A percentile compares a stretch with the other conserved stretches of the same genome.
Conservation (phyloP, 1,284 basidiomycete genomes). For the Ustilago bromivora region DNA sequence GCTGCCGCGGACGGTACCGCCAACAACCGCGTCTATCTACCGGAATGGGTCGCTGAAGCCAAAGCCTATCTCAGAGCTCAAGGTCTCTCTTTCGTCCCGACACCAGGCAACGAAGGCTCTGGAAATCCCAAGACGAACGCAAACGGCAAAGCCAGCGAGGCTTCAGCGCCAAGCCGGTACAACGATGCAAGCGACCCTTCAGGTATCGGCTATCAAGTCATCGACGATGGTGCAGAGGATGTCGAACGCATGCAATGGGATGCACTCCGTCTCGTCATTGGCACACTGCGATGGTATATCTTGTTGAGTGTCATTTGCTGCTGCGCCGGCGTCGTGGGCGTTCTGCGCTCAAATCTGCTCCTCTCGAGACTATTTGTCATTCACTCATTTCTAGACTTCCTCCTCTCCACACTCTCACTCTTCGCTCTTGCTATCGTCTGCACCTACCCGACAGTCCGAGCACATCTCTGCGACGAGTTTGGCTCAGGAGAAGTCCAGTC, state of each 20-base stretch:
- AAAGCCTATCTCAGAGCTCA: conserved; percentile 51
- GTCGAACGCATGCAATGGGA: conserved; percentile 55
- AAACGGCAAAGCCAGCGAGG: conserved; percentile 4
- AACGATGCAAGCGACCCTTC: conserved; percentile 6
- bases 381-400: conserved; percentile 58
- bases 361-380: conserved; percentile 55
- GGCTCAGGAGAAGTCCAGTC: conserved; percentile 43
- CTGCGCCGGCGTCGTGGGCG: conserved; percentile 48
- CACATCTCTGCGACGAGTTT: conserved; percentile 55
- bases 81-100: conserved; percentile 26
- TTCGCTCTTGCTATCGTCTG: conserved; percentile 48
- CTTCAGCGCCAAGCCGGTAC: conserved; percentile 5
- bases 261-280: conserved; percentile 43
- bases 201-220: conserved; percentile 1
- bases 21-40: conserved; percentile 23
- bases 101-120: neutral
- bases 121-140: neutral
- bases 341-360: conserved; percentile 42
- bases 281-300: conserved; percentile 44
- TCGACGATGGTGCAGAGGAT: conserved; percentile 47
- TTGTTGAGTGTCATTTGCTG: conserved; percentile 44
- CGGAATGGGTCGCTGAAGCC: conserved; percentile 45
- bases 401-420: conserved; percentile 56
- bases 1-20: conserved; percentile 12
- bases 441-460: conserved; percentile 52